These are phyloP conservation scores for Podospora appendiculata DNA, from an alignment of 495 filamentous ascomycete genomes.

Conservation along the genomic window DNA sequence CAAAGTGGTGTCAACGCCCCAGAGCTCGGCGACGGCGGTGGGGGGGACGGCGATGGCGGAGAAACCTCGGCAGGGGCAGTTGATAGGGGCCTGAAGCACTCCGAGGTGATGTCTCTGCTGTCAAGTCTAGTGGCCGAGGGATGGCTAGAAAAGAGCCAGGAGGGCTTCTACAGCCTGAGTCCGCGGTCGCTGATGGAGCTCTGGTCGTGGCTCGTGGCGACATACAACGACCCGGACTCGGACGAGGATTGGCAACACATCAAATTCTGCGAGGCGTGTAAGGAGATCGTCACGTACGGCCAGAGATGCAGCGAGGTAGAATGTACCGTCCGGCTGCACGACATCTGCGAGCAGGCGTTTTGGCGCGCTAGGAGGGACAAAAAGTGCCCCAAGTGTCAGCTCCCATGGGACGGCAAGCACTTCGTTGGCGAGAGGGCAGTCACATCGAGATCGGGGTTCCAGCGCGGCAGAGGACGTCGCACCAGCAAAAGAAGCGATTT, in stretches of 20 bases:
- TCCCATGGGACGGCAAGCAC: slow-evolving; percentile 62
- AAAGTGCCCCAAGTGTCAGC: slow-evolving; percentile 68
- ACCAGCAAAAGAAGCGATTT: slow-evolving; percentile 17
- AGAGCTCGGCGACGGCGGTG: slow-evolving; percentile 32
- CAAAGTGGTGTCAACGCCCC: slow-evolving; percentile 29
- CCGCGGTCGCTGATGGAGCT: slow-evolving; percentile 80
- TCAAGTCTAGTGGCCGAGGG: slow-evolving; percentile 64
- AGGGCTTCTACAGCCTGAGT: slow-evolving; percentile 66
- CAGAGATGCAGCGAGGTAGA: slow-evolving; percentile 66
- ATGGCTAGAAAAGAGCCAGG: slow-evolving; percentile 70
- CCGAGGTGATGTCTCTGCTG: slow-evolving; percentile 67
- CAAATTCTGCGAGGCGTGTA: slow-evolving; percentile 84
- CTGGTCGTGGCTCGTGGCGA: slow-evolving; percentile 67
- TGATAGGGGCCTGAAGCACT: slow-evolving; percentile 56
- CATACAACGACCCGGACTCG: slow-evolving; percentile 68
- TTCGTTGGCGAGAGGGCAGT: slow-evolving; percentile 79
- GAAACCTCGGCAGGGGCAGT: slow-evolving; percentile 25
- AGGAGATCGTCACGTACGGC: slow-evolving; percentile 82
- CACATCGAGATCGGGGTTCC: slow-evolving; percentile 39
- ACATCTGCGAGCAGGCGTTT: slow-evolving; percentile 65
- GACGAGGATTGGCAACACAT: slow-evolving; percentile 58
- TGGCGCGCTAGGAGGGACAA: slow-evolving; percentile 53
- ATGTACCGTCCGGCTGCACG: slow-evolving; percentile 67
- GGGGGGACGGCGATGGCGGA: slow-evolving; percentile 21
- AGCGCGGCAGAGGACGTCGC: slow-evolving; percentile 26